These are phyloP conservation scores for Emydomyces testavorans DNA, from an alignment of 2,329 filamentous ascomycete species.

Conservation along the genomic window DNA sequence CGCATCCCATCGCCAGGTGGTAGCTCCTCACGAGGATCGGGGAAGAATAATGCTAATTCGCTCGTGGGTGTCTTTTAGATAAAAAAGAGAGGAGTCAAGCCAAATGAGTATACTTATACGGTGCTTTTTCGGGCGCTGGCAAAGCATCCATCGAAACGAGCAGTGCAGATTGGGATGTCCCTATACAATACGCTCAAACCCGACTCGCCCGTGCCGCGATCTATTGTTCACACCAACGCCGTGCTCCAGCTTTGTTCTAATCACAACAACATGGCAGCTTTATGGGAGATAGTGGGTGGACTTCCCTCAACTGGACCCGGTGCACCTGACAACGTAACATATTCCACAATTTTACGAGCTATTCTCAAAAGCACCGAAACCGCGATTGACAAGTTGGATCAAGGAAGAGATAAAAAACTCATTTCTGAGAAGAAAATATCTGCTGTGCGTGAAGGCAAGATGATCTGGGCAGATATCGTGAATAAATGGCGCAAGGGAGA, in stretches of 20 bases:
- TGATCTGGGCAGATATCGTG: slow-evolving; percentile 71
- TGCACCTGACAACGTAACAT: slow-evolving; percentile 61
- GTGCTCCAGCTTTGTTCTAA: slow-evolving; percentile 70
- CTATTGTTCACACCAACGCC: slow-evolving; percentile 76
- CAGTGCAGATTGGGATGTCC: slow-evolving; percentile 56
- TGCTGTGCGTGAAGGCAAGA: slow-evolving; percentile 54
- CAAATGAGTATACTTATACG: slow-evolving; percentile 73
- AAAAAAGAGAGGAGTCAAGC: slow-evolving; percentile 80
- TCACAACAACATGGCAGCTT: slow-evolving; percentile 61
- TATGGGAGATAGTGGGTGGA: slow-evolving; percentile 66
- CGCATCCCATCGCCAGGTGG: no score
- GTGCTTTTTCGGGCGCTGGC: slow-evolving; percentile 65
- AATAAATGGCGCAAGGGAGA: slow-evolving; percentile 61
- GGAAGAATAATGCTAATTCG: slow-evolving; percentile 1
- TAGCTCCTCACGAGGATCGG: no score
- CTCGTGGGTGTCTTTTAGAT: slow-evolving; percentile 45
- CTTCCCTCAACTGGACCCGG: slow-evolving; percentile 53
- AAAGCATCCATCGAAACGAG: slow-evolving; percentile 41
- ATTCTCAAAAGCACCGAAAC: slow-evolving; percentile 44
- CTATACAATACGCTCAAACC: slow-evolving; percentile 67
- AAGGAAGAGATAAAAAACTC: slow-evolving; percentile 21
- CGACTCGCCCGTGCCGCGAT: slow-evolving; percentile 54
- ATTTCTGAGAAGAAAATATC: slow-evolving; percentile 22
- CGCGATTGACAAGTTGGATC: slow-evolving; percentile 24
- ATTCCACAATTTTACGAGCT: slow-evolving; percentile 70